Base-by-base conservation (phyloP, 768 basidiomycete species). In the Termitomyces sp. region DNA sequence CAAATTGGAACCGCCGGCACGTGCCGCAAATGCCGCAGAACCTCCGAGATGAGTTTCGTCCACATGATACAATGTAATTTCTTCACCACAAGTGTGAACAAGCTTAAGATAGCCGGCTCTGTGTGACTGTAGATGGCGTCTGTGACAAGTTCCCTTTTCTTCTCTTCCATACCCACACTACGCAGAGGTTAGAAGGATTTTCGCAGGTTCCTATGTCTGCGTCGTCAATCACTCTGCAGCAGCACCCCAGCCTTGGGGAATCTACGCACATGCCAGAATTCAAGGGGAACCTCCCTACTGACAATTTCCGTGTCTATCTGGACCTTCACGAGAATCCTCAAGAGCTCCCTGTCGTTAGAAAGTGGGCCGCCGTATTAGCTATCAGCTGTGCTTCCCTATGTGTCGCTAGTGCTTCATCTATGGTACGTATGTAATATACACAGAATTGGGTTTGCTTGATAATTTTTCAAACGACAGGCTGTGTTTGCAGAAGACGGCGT, bases 401-500 rank as follows among this genome's bases (percentile, higher is more conserved):
- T 53, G 80, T 78, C 5, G 79, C 84, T 1, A 81, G 77, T 63
- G 78, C 79, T 12, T 85, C 84, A 1, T 84, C 82, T 1, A 73
- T 83, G 66, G 84, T 82, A 53, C 40, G 83, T 75, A 8, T 25
- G 6, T 40, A n/a, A n/a, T n/a, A 11, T 5, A 29, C 3, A 5
- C 4, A 6, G 7, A 0, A 7, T 53, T 37, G 34, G 27, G 46
- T 50, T 27, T 11, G 19, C 12, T 12, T n/a, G 14, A 31, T 25
- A 31, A 3, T 40, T 29, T 27, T 16, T 21, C 8, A 37, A 23
- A 56, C 23, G 41, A 21, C 29, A 86, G 86, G 82, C 86, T 10
- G 72, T 82, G 0, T 84, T 83, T 51, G 82, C 90, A 1, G 89
- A 92, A 68, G 63, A 66, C 1, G 85, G 82, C 0, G 75, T 89